phyloP scores from a whole-genome alignment of 2,329 filamentous ascomycete genomes.

The Saccharata proteae region DNA sequence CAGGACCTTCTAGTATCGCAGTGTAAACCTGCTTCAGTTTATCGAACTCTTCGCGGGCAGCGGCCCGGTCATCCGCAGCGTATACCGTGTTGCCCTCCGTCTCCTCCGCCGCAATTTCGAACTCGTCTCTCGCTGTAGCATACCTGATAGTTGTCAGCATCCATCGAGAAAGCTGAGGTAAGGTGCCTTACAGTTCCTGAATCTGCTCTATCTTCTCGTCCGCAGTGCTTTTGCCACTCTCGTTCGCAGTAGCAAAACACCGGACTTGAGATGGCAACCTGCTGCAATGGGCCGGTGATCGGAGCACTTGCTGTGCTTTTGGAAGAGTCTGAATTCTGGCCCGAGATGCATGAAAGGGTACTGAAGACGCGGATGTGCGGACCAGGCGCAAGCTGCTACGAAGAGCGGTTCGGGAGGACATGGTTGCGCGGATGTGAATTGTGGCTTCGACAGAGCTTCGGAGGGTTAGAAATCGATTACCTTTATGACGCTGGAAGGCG shows the following conservation, averaged over 20 bases:
- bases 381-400: neutral
- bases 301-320: no score
- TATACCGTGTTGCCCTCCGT: constrained; percentile 43
- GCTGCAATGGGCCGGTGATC: constrained; percentile 1
- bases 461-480: no score
- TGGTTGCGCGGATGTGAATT: neutral
- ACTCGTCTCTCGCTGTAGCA: constrained; percentile 28
- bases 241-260: no score
- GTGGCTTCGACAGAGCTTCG: neutral
- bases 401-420: neutral
- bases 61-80: constrained; percentile 41
- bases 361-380: neutral
- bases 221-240: constrained; percentile 6
- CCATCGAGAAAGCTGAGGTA: neutral
- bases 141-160: constrained; percentile 11
- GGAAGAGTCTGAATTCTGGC: neutral
- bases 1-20: constrained; percentile 27
- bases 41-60: constrained; percentile 40
- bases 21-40: constrained; percentile 37
- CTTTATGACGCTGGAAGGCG: neutral
- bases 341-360: neutral
- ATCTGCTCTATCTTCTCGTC: constrained; percentile 23
- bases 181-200: constrained; percentile 16
- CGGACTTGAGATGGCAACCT: constrained; percentile 1
- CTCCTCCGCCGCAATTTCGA: constrained; percentile 41